Evolutionary conservation across 441 rosid species (phyloP).

Genomic region (Pelargonium myrrhifolium): DNA sequence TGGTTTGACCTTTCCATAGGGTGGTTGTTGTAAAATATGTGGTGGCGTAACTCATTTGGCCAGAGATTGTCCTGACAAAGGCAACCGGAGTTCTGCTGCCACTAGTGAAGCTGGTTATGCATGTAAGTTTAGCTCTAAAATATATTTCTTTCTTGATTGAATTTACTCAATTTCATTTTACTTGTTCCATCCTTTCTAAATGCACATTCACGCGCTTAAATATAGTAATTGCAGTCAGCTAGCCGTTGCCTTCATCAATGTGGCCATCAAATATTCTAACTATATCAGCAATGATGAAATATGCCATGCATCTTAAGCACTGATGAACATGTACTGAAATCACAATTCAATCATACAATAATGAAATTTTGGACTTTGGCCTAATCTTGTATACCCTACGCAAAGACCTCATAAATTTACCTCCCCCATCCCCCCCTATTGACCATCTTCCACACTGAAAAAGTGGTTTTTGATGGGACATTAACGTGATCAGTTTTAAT

Average conservation of each 20-base stretch:
- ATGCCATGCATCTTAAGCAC: no score
- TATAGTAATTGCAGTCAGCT: background rate
- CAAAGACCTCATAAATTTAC: no score
- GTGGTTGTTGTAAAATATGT: constrained; percentile 85
- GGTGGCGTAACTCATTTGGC: constrained; percentile 92
- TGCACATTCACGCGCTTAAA: background rate
- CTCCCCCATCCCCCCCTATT: no score
- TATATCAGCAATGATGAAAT: no score
- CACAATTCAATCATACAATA: no score
- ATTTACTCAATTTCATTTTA: background rate
- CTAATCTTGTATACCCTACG: no score
- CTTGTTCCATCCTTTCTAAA: background rate
- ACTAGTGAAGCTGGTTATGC: constrained; percentile 28
- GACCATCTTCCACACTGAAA: background rate
- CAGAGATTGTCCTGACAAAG: constrained; percentile 79
- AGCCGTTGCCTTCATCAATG: no score
- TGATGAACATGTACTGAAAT: no score
- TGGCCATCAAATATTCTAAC: no score
- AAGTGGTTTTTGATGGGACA: background rate
- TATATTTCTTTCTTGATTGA: background rate
- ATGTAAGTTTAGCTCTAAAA: constrained; percentile 16
- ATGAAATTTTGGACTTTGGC: no score
- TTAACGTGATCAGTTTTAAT: background rate
- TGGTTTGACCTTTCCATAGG: constrained; percentile 31
- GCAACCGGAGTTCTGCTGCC: constrained; percentile 25